Base-by-base conservation (phyloP, 192 early-diverging fungal genomes). In the Diversispora epigaea region DNA sequence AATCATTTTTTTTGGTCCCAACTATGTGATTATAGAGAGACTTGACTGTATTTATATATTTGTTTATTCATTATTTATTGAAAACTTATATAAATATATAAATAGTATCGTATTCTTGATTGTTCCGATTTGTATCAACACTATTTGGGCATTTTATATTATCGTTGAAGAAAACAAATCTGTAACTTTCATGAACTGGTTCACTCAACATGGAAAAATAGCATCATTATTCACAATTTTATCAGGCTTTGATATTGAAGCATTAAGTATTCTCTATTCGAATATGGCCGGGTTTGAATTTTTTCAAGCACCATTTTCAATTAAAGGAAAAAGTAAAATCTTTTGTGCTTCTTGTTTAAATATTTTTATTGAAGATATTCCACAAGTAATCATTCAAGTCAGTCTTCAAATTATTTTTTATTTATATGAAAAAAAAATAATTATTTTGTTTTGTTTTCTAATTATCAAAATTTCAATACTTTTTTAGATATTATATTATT, bases 381-480 rank as follows among this genome's bases (percentile, higher is more conserved):
- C 71, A 25, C 71, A 73, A 60, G 15, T 73, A 44, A 45, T 73
- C n/a, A 73, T 73, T 73, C 71, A 71, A 52, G 68, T 71, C 15
- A 69, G 46, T n/a, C n/a, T n/a, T n/a, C n/a, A n/a, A n/a, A n/a
- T n/a, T n/a, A n/a, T n/a, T n/a, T n/a, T n/a, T n/a, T n/a, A n/a
- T n/a, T n/a, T n/a, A 11, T 0, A 22, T 2, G 15, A 65, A 40
- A 19, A 25, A 64, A 40, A 19, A 64, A 19, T 19, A 0, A 19
- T 62, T 43, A 0, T 19, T 41, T 49, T 45, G 14, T 39, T 56
- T 56, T 15, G 25, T 69, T 12, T 12, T 3, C 12, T 47, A 52
- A 52, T 54, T 50, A 17, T 55, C n/a, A 0, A 71, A 21, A 19
- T 8, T 71, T 0, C n/a, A 56, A 0, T 25, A 6, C 17, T 21